phyloP scores from a whole-genome alignment of 768 basidiomycete genomes.

The Clitopilus hobsonii region DNA sequence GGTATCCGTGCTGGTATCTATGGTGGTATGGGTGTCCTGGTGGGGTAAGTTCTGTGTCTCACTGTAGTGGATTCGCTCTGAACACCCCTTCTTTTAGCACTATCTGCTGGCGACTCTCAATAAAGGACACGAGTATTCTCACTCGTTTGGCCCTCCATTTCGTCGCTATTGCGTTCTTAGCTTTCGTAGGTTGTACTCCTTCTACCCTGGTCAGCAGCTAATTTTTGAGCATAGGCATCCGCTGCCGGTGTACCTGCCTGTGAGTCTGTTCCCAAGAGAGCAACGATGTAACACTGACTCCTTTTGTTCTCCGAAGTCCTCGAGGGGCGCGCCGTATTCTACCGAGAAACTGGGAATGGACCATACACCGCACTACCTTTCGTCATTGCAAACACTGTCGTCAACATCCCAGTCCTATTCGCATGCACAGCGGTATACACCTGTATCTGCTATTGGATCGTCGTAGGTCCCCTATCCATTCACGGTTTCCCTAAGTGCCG shows the following conservation, averaged over 20 bases:
- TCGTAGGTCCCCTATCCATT: constrained; percentile 24
- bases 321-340: constrained; percentile 54
- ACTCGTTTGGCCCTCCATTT: constrained; percentile 50
- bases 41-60: constrained; percentile 24
- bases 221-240: constrained; percentile 39
- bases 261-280: constrained; percentile 11
- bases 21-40: constrained; percentile 41
- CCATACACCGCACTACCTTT: constrained; percentile 50
- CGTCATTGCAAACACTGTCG: constrained; percentile 47
- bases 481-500: neutral
- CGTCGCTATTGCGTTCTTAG: constrained; percentile 53
- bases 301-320: no score
- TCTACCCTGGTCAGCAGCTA: neutral
- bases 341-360: constrained; percentile 53
- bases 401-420: constrained; percentile 51
- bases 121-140: constrained; percentile 33
- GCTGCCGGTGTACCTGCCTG: constrained; percentile 58
- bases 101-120: constrained; percentile 44
- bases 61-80: neutral
- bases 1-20: constrained; percentile 57
- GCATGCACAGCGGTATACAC: constrained; percentile 41
- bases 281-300: neutral
- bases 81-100: constrained; percentile 30
- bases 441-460: constrained; percentile 46
- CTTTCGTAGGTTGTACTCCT: constrained; percentile 30